These are phyloP conservation scores for Geotrichum histeridarum DNA, from an alignment of 1,139 yeast species.

Conservation along the genomic window DNA sequence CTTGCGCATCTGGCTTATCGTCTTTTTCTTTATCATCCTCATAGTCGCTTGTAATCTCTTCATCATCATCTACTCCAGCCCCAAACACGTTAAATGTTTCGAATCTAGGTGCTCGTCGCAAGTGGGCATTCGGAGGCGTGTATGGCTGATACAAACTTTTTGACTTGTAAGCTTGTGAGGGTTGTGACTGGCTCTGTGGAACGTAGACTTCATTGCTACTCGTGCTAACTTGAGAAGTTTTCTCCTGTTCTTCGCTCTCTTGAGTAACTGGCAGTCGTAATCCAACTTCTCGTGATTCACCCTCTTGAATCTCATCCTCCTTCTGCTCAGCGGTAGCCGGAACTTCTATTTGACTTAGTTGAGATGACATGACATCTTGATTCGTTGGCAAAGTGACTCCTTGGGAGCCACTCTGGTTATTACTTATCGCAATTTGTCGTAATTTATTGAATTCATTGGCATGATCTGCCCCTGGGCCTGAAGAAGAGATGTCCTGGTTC, in stretches of 20 bases:
- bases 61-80: constrained; percentile 7
- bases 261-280: too few species aligned
- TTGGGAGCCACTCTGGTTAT: background rate
- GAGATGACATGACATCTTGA: background rate
- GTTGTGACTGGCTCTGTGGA: background rate
- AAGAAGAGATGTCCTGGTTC: background rate
- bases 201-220: background rate
- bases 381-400: background rate
- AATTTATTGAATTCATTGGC: background rate
- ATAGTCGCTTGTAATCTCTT: constrained; percentile 22
- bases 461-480: background rate
- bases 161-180: background rate
- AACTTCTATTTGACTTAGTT: constrained; percentile 4
- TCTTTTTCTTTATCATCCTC: constrained; percentile 15
- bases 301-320: background rate
- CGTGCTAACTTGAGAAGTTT: background rate
- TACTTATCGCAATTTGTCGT: background rate
- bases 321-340: constrained; percentile 13
- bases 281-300: background rate
- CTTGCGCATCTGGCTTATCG: background rate
- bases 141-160: background rate
- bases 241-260: background rate
- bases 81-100: background rate
- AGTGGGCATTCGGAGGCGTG: background rate
- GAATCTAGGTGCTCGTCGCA: background rate